Evolutionary conservation across 2,329 filamentous ascomycete genomes (phyloP).

Genomic region (Biscogniauxia mediterranea): DNA sequence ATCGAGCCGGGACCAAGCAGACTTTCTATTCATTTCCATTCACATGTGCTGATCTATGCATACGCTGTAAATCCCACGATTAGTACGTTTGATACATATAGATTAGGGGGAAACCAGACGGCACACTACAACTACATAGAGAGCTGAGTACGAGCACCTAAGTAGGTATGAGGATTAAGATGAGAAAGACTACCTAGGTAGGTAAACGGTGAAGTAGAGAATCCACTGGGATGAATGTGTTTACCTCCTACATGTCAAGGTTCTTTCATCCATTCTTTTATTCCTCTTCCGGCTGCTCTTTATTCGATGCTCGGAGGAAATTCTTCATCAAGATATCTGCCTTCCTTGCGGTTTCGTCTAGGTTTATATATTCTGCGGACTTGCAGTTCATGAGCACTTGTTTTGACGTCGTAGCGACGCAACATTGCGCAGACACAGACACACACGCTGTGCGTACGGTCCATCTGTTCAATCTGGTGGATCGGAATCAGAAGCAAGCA

Average conservation of each 20-base stretch:
- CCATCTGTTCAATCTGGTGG: neutral
- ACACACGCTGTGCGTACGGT: neutral
- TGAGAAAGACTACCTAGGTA: neutral
- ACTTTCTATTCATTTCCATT: neutral
- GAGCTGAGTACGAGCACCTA: too few species aligned
- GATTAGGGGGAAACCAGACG: neutral
- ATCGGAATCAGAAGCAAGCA: neutral
- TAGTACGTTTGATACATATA: too few species aligned
- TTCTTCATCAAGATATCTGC: neutral
- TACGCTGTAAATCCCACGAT: neutral
- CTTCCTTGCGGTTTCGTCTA: neutral
- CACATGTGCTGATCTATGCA: neutral
- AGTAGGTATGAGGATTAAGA: neutral
- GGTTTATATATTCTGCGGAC: neutral
- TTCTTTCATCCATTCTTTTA: too few species aligned
- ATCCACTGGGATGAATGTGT: too few species aligned
- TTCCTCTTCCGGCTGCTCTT: neutral
- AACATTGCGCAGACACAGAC: neutral
- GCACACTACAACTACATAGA: too few species aligned
- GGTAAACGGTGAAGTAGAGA: neutral
- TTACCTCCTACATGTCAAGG: too few species aligned
- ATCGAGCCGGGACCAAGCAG: slow-evolving; percentile 8
- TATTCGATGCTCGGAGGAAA: neutral
- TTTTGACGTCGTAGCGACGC: neutral
- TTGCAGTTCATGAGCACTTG: neutral